These are phyloP conservation scores for Aspergillus hortae DNA, from an alignment of 2,329 filamentous ascomycete genomes.

Conservation along the genomic window DNA sequence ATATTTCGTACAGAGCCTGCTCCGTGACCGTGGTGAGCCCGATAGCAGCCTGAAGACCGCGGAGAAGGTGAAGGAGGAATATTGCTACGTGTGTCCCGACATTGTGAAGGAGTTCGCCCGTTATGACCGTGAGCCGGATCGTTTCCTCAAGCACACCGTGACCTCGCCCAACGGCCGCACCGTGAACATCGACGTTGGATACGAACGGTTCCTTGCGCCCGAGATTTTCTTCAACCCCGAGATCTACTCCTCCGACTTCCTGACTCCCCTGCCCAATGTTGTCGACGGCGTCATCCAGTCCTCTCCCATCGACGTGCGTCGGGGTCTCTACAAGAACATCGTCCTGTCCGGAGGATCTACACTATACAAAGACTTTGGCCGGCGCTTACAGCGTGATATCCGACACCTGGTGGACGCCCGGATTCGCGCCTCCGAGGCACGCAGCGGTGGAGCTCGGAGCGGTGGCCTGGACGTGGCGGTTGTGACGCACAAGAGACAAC, in stretches of 20 bases:
- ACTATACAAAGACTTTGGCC: constrained; percentile 96
- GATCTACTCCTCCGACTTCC: constrained; percentile 98
- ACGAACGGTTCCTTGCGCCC: constrained; percentile 94
- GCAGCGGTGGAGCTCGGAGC: constrained; percentile 86
- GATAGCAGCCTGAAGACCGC: constrained; percentile 97
- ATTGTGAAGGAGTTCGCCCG: constrained; percentile 97
- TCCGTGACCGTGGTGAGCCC: constrained; percentile 92
- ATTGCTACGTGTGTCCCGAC: constrained; percentile 97
- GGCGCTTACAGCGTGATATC: constrained; percentile 93
- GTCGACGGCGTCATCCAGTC: constrained; percentile 97
- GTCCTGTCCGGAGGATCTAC: constrained; percentile 96
- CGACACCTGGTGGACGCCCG: constrained; percentile 90
- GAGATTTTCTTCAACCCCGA: constrained; percentile 99
- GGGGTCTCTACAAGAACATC: constrained; percentile 99
- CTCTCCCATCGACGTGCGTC: constrained; percentile 93
- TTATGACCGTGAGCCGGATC: constrained; percentile 87
- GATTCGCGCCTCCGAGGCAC: constrained; percentile 86
- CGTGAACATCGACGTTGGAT: constrained; percentile 86
- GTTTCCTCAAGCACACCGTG: constrained; percentile 87
- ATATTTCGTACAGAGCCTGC: constrained; percentile 94
- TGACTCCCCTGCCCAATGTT: constrained; percentile 89
- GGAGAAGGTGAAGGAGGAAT: constrained; percentile 97
- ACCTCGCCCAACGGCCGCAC: constrained; percentile 80
- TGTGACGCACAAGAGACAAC: constrained; percentile 94
- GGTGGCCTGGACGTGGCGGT: constrained; percentile 96